phyloP scores from a whole-genome alignment of 805 yeast species.

The Ogataea henricii region DNA sequence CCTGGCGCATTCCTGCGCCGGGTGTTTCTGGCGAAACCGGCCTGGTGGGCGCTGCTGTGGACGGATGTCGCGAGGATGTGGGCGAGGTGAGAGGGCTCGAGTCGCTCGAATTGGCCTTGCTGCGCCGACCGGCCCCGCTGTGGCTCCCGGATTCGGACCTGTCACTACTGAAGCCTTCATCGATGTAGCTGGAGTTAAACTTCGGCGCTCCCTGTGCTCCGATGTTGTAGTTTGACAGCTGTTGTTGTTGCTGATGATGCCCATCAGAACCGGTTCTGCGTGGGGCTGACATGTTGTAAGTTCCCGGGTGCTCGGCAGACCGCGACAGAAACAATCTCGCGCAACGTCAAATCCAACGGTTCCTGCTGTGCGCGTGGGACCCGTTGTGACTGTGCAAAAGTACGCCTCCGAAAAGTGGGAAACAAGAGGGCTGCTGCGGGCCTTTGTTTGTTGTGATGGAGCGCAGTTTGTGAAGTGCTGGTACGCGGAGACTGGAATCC shows the following conservation, averaged over 20 bases:
- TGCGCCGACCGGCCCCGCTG: not conserved
- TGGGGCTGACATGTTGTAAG: not conserved
- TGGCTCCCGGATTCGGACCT: not conserved
- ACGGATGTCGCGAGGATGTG: conserved; percentile 24
- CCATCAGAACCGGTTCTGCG: not conserved
- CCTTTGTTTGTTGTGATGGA: too few species aligned
- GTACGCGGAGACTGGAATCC: too few species aligned
- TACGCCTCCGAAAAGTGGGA: not conserved
- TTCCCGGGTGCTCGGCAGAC: too few species aligned
- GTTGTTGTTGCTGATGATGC: not conserved
- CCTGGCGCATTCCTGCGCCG: conserved; percentile 5
- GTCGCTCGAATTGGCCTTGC: conserved; percentile 11
- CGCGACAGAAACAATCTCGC: too few species aligned
- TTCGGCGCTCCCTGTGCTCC: conserved; percentile 7
- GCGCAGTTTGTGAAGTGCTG: too few species aligned
- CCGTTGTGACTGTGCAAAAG: too few species aligned
- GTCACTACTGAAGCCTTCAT: conserved; percentile 10
- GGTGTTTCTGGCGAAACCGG: conserved; percentile 22
- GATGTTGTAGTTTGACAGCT: not conserved
- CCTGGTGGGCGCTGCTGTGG: conserved; percentile 11
- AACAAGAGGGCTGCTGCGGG: not conserved
- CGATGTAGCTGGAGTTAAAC: conserved; percentile 21
- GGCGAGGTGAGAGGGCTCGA: conserved; percentile 20
- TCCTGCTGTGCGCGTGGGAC: too few species aligned
- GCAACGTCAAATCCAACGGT: too few species aligned